These are phyloP conservation scores for Pythium volutum DNA, from an alignment of 352 stramenopile species.

Conservation along the genomic window DNA sequence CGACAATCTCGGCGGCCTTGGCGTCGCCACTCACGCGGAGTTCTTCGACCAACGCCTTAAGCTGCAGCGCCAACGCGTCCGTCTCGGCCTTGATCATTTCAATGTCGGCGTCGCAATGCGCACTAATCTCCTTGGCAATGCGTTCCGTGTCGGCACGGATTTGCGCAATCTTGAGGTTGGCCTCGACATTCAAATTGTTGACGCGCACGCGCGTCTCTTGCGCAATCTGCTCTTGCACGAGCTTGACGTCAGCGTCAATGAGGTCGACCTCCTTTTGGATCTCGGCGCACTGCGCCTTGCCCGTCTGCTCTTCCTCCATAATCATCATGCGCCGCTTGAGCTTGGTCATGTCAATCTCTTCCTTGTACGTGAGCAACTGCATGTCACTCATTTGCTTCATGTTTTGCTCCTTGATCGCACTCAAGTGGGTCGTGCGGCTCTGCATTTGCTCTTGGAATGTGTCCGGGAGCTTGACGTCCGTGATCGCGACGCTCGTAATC, in stretches of 20 bases:
- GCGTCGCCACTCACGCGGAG: conserved; percentile 28
- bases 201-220: conserved; percentile 40
- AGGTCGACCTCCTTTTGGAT: conserved; percentile 61
- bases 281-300: conserved; percentile 47
- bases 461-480: conserved; percentile 56
- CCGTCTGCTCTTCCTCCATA: conserved; percentile 62
- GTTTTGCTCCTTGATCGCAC: conserved; percentile 66
- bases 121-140: conserved; percentile 32
- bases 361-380: conserved; percentile 62
- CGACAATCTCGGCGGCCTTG: conserved; percentile 30
- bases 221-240: conserved; percentile 47
- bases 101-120: conserved; percentile 31
- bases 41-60: conserved; percentile 26
- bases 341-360: conserved; percentile 53
- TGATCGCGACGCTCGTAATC: conserved; percentile 68
- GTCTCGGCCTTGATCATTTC: conserved; percentile 29
- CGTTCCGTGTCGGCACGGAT: conserved; percentile 30
- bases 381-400: conserved; percentile 83
- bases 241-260: conserved; percentile 44
- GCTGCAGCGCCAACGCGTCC: conserved; percentile 25
- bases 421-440: conserved; percentile 61
- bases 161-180: conserved; percentile 28
- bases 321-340: conserved; percentile 47
- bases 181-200: conserved; percentile 28
- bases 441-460: conserved; percentile 67